Base-by-base conservation (phyloP, 2,329 filamentous ascomycete species). In the Corinectria fuckeliana region DNA sequence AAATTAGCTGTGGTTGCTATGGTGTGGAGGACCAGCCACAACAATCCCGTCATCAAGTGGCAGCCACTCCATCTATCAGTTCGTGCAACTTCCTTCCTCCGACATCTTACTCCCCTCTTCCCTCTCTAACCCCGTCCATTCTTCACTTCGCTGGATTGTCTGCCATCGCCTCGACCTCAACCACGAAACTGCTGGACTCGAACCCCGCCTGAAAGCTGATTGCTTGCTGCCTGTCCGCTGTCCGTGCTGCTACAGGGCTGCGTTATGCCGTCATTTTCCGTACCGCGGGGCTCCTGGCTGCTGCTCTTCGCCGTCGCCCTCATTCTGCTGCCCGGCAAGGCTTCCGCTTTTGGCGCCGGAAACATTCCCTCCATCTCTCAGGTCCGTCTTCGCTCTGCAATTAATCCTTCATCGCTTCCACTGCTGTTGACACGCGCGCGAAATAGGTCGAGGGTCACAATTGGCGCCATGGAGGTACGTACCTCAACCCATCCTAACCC, bases 331-430 rank as follows among this genome's bases (percentile, higher is more conserved):
- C 85, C 86, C 20, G 78, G 80, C 51, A 81, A 80, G 61, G 86
- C 80, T 3, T 79, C 79, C 20, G 88, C 88, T 4, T 91, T 91
- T 71, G 88, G 88, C 23, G 88, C 88, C 30, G 88, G 88, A 56
- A 91, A 91, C 70, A 91, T 91, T 61, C 88, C 88, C n/a, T 87
- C 84, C 18, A 88, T 87, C 64, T 76, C 80, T 13, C 78, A 80
- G 73, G 78, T 78, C 57, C n/a, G 71, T 60, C 25, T 58, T 1
- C 0, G n/a, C 3, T 8, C 26, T n/a, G 21, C 16, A 14, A 10
- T n/a, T 11, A 34, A 13, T 34, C 4, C 13, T n/a, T 9, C 21
- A 13, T 21, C 14, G 23, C 11, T 18, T 38, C 14, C 21, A 34
- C 16, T 20, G 16, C 39, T 42, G 48, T 48, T 63, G 21, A 75